phyloP scores from a whole-genome alignment of 257 asterid species.

The Verbena officinalis region DNA sequence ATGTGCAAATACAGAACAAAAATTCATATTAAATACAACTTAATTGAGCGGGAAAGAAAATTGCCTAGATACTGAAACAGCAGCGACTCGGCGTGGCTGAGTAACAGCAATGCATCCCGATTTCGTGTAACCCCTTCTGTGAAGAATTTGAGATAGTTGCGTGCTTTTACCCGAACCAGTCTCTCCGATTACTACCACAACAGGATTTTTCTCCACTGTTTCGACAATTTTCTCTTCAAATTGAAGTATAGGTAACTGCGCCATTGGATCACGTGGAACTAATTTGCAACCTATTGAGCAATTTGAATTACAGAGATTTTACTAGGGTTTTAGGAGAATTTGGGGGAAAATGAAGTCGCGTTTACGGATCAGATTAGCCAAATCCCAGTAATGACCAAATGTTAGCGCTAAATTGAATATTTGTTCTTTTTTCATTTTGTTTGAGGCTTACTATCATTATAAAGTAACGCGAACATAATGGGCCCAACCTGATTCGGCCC shows the following conservation, averaged over 20 bases:
- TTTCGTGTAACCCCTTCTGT: conserved; percentile 69
- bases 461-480: too few species aligned
- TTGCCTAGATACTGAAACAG: conserved; percentile 86
- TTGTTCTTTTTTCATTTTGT: too few species aligned
- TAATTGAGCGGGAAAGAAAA: neutral
- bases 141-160: conserved; percentile 93
- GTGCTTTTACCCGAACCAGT: conserved; percentile 98
- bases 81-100: conserved; percentile 98
- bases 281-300: neutral
- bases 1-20: neutral
- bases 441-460: too few species aligned
- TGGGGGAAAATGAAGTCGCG: too few species aligned
- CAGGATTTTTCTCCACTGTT: conserved; percentile 73
- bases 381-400: too few species aligned
- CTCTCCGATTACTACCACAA: conserved; percentile 85
- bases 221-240: conserved; percentile 81
- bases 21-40: neutral
- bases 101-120: conserved; percentile 83
- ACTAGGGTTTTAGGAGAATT: conserved; percentile 24
- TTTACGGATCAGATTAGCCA: too few species aligned
- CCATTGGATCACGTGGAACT: conserved; percentile 39
- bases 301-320: conserved; percentile 18
- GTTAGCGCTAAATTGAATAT: too few species aligned
- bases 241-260: conserved; percentile 67
- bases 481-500: too few species aligned